Conservation (phyloP, 2,329 filamentous ascomycete genomes). For the Elsinoe necatrix region DNA sequence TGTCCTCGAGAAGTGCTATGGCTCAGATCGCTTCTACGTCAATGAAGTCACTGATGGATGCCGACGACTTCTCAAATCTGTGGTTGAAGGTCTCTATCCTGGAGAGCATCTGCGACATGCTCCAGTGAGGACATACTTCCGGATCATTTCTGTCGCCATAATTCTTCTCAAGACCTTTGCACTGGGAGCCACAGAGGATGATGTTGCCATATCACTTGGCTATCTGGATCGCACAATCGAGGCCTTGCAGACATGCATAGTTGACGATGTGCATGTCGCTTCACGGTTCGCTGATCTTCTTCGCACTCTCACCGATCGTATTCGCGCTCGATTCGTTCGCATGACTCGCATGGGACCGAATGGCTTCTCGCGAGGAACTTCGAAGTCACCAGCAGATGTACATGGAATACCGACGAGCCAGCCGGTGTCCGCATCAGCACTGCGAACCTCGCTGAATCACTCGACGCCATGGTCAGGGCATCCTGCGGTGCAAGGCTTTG, state of each 20-base stretch:
- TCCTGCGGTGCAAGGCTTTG: constrained; percentile 21
- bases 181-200: constrained; percentile 67
- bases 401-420: constrained; percentile 11
- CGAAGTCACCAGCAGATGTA: constrained; percentile 9
- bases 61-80: constrained; percentile 65
- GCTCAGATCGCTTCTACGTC: constrained; percentile 54
- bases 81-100: constrained; percentile 67
- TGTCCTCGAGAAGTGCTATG: constrained; percentile 43
- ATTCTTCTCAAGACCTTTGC: constrained; percentile 79
- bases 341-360: constrained; percentile 39
- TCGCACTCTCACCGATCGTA: constrained; percentile 65
- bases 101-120: constrained; percentile 72
- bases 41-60: constrained; percentile 68
- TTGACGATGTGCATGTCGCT: constrained; percentile 79
- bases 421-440: constrained; percentile 2
- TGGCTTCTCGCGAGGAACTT: constrained; percentile 34
- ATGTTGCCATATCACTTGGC: constrained; percentile 65
- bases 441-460: constrained; percentile 16
- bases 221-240: constrained; percentile 68
- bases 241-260: constrained; percentile 66
- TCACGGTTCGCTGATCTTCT: constrained; percentile 75
- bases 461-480: constrained; percentile 21
- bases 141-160: constrained; percentile 78
- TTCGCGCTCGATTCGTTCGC: constrained; percentile 62
- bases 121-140: constrained; percentile 75